Evolutionary conservation across 2,329 filamentous ascomycete genomes (phyloP), one percentile per base, ranked within the genome.

Genomic region (Penicillium sumatraense): DNA sequence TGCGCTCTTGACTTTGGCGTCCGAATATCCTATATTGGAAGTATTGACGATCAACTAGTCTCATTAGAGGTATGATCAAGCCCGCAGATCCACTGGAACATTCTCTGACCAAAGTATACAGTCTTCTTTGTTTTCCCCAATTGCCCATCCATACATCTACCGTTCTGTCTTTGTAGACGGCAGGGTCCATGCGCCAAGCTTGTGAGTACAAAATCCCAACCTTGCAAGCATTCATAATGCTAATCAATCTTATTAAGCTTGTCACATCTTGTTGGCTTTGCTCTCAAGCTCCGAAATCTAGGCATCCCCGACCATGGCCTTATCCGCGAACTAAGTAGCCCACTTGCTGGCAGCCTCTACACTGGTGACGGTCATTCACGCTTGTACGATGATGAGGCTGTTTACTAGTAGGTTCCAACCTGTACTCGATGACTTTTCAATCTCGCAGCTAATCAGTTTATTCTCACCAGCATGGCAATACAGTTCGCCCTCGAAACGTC

Each of bases 141-240:
- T 92, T 3, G 87, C 86, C 18, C 95, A 99, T 68, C 95, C 95
- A 0, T 93, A 97, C 72, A 93, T 98, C 55, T 96, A 92, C 72
- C 88, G 95, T 24, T 91, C 93, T n/a, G 92, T 96, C 14, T 98
- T 98, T 70, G 90, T 99, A 51, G 93, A 99, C 73, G 91, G 93
- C 23, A 87, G 93, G 56, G 83, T 97, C 29, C 93, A 98, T 71
- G 89, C 93, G 0, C 91, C 93, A 2, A 93, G 96, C 72, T 99
- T 99, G 83, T 85, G 69, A 68, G 82, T 62, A 14, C 23, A 44
- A 14, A 38, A 33, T 11, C 35, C 18, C 21, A 6, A 27, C 18
- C n/a, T 36, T 20, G 29, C 42, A 18, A 38, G 7, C 36, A 23
- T 24, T 20, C 27, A 21, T 7, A 18, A 38, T 27, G 14, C 26